These are phyloP conservation scores for Colletotrichum paranaense DNA, from an alignment of 2,329 filamentous ascomycete species.

Conservation along the genomic window DNA sequence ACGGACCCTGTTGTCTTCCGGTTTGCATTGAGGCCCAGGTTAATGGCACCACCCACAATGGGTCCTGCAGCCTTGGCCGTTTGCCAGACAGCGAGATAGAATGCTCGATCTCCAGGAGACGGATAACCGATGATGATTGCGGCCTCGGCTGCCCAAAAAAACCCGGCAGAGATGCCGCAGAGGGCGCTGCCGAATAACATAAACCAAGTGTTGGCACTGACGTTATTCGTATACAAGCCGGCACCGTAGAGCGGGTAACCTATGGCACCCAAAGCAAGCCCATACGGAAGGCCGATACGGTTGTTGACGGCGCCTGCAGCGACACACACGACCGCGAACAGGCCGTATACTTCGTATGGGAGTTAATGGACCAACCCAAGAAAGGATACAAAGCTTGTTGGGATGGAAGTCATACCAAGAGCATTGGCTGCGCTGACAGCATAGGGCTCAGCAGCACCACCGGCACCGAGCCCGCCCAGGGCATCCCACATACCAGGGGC, in stretches of 20 bases:
- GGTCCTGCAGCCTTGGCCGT: constrained; percentile 21
- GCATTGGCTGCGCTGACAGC: constrained; percentile 6
- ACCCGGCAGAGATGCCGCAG: constrained; percentile 52
- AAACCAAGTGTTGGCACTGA: constrained; percentile 64
- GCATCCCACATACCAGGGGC: constrained; percentile 27
- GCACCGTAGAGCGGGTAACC: constrained; percentile 19
- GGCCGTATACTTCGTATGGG: neutral
- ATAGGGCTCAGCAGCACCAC: constrained; percentile 13
- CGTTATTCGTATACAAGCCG: constrained; percentile 17
- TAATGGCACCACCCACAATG: constrained; percentile 73
- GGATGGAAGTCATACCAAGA: neutral
- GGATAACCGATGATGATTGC: constrained; percentile 68
- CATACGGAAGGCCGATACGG: constrained; percentile 17
- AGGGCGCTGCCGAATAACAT: constrained; percentile 69
- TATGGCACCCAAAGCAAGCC: constrained; percentile 14
- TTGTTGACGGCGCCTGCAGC: constrained; percentile 22
- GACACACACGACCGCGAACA: constrained; percentile 20
- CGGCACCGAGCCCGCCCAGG: constrained; percentile 19
- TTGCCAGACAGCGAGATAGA: constrained; percentile 20
- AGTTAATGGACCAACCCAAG: neutral
- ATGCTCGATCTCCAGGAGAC: neutral
- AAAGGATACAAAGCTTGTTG: neutral
- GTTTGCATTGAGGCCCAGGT: constrained; percentile 70
- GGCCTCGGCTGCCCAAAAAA: constrained; percentile 50
- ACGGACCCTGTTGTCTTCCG: constrained; percentile 68